Evolutionary conservation across 2,329 filamentous ascomycete genomes (phyloP).

Genomic region (Neonectria hederae): DNA sequence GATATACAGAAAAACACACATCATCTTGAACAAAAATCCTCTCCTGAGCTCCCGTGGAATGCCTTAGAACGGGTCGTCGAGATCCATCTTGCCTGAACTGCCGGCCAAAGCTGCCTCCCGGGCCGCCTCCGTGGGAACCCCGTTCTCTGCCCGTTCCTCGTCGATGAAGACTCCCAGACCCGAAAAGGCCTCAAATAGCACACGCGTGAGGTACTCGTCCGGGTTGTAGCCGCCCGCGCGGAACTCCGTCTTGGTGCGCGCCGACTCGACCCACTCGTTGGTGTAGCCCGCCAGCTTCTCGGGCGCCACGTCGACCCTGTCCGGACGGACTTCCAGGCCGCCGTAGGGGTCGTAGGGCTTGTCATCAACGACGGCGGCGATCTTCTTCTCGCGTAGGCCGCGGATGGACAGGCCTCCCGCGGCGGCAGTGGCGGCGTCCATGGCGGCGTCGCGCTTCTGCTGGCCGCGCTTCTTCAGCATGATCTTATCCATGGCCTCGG

Average conservation of each 20-base stretch:
- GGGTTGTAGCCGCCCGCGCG: constrained; percentile 85
- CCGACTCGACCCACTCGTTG: constrained; percentile 76
- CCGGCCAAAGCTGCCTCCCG: constrained; percentile 49
- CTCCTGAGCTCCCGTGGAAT: constrained; percentile 1
- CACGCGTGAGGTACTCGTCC: constrained; percentile 81
- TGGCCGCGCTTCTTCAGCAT: constrained; percentile 79
- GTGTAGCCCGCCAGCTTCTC: constrained; percentile 71
- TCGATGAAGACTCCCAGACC: constrained; percentile 88
- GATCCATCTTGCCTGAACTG: constrained; percentile 54
- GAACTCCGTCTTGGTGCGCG: constrained; percentile 72
- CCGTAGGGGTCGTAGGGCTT: constrained; percentile 90
- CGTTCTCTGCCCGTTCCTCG: constrained; percentile 70
- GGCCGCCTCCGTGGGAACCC: constrained; percentile 47
- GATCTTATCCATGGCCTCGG: constrained; percentile 66
- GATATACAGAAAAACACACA: constrained; percentile 11
- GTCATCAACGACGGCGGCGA: constrained; percentile 60
- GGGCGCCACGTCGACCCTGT: constrained; percentile 70
- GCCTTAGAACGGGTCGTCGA: constrained; percentile 57
- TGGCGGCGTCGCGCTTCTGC: constrained; percentile 47
- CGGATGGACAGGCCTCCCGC: constrained; percentile 70
- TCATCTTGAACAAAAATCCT: background rate
- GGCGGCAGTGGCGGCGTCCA: constrained; percentile 46
- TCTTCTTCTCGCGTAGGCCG: constrained; percentile 74
- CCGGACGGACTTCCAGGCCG: constrained; percentile 73
- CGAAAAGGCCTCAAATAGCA: constrained; percentile 88